Base-by-base conservation (phyloP, 345 rosid species). In the Linum usitatissimum region DNA sequence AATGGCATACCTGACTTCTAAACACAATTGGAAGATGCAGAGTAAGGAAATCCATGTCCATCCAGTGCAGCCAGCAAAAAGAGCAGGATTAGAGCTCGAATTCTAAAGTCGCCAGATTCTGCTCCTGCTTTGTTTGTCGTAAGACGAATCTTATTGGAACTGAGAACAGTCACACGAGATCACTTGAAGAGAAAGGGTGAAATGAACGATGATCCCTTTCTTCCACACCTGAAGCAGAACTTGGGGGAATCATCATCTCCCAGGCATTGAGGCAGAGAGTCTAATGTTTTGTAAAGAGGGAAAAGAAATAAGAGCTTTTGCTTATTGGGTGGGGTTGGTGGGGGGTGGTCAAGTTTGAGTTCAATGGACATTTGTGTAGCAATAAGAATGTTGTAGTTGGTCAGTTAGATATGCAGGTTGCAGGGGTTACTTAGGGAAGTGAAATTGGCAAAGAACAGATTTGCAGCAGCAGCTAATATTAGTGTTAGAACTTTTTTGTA, bases 1-100 rank as follows among this genome's bases (percentile, higher is more conserved):
- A 84, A 76, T 66, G 95, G 99, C 74, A 81, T 90, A 15, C 86
- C 97, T 38, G 99, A 93, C 30, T 75, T 82, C 75, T 93, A 75
- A 45, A 45, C 51, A 10, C 51, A 87, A 69, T 61, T 34, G 6
- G 21, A 58, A 5, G 62, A 61, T 68, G 77, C 30, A 20, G 17
- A 45, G 51, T 3, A 13, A 13, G 15, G 49, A 9, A 42, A 45
- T 10, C 70, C 56, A 66, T 45, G 51, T 53, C 65, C 62, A 51
- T 61, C 54, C 18, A 55, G 30, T 45, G 57, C 53, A 9, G 49
- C 73, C 53, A 9, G 49, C 73, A 49, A 70, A 56, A 42, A 61
- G 65, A 66, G 73, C 70, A 48, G 55, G 61, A 17, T 18, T 40
- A 55, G 30, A 6, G 40, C 42, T 57, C 45, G 23, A 19, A 51